phyloP scores from a whole-genome alignment of 2,329 filamentous ascomycete genomes.

The Aspergillus pseudotamarii region DNA sequence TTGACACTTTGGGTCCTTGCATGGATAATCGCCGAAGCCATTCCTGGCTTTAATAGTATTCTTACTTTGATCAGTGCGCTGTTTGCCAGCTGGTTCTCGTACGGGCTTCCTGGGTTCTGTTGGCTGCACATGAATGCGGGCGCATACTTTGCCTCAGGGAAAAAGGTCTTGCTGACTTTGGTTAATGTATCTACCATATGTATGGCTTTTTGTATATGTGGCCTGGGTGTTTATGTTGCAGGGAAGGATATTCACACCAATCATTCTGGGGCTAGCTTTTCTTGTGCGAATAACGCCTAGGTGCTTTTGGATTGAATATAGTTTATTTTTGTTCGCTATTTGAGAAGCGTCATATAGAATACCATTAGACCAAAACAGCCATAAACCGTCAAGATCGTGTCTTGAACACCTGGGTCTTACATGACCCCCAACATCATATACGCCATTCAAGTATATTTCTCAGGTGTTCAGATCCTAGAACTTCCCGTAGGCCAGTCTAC shows the following conservation, averaged over 20 bases:
- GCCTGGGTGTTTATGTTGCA: background rate
- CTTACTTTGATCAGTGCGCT: constrained; percentile 64
- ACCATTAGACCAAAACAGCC: too few relatives aligned
- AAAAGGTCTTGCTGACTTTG: background rate
- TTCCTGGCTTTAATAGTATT: constrained; percentile 69
- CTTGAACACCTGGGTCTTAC: too few relatives aligned
- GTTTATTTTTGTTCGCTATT: background rate
- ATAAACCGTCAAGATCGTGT: too few relatives aligned
- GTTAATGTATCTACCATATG: background rate
- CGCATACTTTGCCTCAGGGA: constrained; percentile 36
- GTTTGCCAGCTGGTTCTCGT: constrained; percentile 68
- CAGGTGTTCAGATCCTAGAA: too few relatives aligned
- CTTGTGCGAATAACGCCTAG: background rate
- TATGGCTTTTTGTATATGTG: background rate
- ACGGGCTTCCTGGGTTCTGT: constrained; percentile 40
- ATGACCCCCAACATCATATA: too few relatives aligned
- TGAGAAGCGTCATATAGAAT: too few relatives aligned
- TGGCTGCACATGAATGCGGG: constrained; percentile 16
- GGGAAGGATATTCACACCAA: background rate
- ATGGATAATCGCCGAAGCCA: constrained; percentile 69
- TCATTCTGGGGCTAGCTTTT: background rate
- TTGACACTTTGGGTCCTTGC: constrained; percentile 60
- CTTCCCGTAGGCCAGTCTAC: too few relatives aligned
- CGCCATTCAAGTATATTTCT: too few relatives aligned
- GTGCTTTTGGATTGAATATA: background rate